Evolutionary conservation across 75 land plant genomes (phyloP).

Genomic region (Picea sitchensis): DNA sequence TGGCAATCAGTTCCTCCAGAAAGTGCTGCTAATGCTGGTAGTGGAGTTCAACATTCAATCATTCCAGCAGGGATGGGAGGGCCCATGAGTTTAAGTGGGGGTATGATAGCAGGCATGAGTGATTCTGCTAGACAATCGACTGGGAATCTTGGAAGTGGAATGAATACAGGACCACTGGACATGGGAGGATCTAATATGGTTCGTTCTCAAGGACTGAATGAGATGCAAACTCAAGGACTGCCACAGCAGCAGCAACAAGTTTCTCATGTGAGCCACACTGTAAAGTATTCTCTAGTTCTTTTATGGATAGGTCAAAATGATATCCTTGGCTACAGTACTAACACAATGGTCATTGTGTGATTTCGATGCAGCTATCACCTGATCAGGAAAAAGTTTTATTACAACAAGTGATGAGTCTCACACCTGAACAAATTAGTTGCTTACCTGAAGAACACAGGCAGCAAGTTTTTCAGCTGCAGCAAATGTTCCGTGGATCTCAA

Average conservation of each 20-base stretch:
- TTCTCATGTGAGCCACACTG: neutral
- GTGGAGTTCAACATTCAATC: neutral
- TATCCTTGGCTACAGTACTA: neutral
- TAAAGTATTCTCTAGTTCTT: neutral
- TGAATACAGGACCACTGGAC: neutral
- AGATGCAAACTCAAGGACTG: constrained; percentile 1
- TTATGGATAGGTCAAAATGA: neutral
- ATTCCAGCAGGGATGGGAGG: constrained; percentile 6
- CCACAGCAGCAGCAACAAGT: constrained; percentile 9
- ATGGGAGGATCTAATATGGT: neutral
- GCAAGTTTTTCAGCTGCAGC: constrained; percentile 82
- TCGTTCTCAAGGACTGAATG: constrained; percentile 1
- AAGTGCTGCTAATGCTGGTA: neutral
- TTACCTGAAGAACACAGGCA: constrained; percentile 82
- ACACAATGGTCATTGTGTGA: neutral
- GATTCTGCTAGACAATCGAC: neutral
- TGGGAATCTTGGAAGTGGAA: constrained; percentile 4
- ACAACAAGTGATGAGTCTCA: constrained; percentile 84
- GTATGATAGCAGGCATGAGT: constrained; percentile 3
- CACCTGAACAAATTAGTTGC: constrained; percentile 81
- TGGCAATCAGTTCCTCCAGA: constrained; percentile 5
- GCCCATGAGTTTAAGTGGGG: neutral
- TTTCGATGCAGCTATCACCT: constrained; percentile 9
- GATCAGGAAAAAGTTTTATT: constrained; percentile 32
- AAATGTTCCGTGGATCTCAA: constrained; percentile 41